Evolutionary conservation across 768 basidiomycete genomes (phyloP).

Genomic region (Clavulina sp.): DNA sequence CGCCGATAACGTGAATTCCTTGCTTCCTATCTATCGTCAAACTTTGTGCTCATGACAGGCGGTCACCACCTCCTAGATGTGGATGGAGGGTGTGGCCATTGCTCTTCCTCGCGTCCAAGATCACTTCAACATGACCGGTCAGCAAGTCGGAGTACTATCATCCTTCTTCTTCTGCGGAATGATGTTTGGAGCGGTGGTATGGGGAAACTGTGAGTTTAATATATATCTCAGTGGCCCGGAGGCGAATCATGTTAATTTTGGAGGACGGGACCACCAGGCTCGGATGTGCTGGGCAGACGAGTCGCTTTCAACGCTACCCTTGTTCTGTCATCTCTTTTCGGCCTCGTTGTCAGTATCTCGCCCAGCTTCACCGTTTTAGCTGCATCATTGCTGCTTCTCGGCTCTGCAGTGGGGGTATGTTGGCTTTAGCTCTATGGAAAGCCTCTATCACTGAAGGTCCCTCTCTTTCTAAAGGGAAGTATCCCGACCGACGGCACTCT

Average conservation of each 20-base stretch:
- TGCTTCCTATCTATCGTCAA: slow-evolving; percentile 11
- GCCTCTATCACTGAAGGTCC: background rate
- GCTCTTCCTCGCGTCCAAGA: slow-evolving; percentile 92
- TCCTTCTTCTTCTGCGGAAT: slow-evolving; percentile 90
- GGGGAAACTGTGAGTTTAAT: slow-evolving; percentile 68
- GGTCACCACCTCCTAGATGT: slow-evolving; percentile 42
- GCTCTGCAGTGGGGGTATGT: slow-evolving; percentile 82
- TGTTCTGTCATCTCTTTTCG: slow-evolving; percentile 79
- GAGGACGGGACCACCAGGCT: no score
- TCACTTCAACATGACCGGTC: slow-evolving; percentile 51
- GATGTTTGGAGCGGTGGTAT: slow-evolving; percentile 86
- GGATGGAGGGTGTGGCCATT: slow-evolving; percentile 81
- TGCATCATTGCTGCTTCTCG: slow-evolving; percentile 65
- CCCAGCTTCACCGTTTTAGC: slow-evolving; percentile 55
- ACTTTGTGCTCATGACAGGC: background rate
- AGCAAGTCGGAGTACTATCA: slow-evolving; percentile 62
- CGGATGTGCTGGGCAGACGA: slow-evolving; percentile 76
- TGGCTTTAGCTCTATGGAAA: background rate
- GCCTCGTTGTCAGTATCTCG: slow-evolving; percentile 58
- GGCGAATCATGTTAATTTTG: background rate
- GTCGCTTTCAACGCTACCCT: slow-evolving; percentile 87
- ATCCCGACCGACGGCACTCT: slow-evolving; percentile 97
- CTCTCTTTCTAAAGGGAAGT: slow-evolving; percentile 39
- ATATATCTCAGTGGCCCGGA: slow-evolving; percentile 3
- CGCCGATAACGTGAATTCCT: slow-evolving; percentile 59